phyloP scores from a whole-genome alignment of 1,284 basidiomycete genomes.

The Coniferiporia weirii region DNA sequence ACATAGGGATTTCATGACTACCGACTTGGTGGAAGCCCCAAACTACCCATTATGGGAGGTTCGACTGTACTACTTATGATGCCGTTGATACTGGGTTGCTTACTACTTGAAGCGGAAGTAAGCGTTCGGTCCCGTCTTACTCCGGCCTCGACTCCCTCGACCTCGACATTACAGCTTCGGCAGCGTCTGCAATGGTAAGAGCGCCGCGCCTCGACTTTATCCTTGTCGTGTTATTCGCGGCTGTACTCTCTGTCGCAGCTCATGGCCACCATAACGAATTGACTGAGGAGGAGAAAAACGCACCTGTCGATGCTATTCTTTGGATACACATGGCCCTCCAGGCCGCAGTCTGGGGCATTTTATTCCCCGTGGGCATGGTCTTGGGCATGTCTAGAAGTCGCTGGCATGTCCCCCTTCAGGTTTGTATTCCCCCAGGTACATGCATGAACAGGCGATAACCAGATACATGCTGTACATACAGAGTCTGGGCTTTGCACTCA shows the following conservation, averaged over 20 bases:
- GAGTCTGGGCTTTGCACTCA: conserved; percentile 64
- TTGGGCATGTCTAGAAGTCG: conserved; percentile 72
- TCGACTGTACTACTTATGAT: no score
- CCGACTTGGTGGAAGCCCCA: no score
- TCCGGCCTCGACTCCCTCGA: not conserved
- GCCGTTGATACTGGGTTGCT: no score
- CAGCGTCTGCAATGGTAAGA: conserved; percentile 1
- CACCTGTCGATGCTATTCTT: conserved; percentile 72
- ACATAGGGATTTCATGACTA: no score
- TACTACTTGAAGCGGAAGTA: no score
- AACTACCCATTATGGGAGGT: no score
- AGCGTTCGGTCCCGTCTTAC: not conserved
- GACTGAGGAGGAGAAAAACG: conserved; percentile 56
- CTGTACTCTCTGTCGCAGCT: conserved; percentile 26
- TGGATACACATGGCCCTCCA: conserved; percentile 80
- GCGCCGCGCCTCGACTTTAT: not conserved
- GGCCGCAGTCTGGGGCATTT: conserved; percentile 70
- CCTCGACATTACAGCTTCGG: not conserved
- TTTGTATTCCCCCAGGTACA: conserved; percentile 27
- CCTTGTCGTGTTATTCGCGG: not conserved
- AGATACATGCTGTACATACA: conserved; percentile 28
- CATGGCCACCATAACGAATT: conserved; percentile 60
- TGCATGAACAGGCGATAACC: not conserved
- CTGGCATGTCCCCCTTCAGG: conserved; percentile 86
- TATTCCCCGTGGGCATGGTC: conserved; percentile 87